Conservation (phyloP, 441 rosid genomes). For the Populus hybrid region DNA sequence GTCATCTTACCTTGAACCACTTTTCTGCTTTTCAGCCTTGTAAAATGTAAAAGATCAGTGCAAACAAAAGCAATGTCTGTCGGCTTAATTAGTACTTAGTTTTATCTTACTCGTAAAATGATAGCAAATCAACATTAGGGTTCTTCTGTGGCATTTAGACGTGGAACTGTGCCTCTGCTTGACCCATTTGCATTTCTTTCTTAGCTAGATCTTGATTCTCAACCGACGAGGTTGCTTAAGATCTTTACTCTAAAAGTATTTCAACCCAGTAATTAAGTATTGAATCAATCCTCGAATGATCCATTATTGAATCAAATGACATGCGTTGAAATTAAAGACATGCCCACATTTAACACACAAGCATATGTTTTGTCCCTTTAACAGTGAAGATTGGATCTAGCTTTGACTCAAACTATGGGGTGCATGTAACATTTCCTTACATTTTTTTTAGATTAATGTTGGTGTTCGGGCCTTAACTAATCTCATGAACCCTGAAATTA, state of each 20-base stretch:
- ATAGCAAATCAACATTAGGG: not conserved
- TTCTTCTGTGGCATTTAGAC: not conserved
- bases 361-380: not conserved
- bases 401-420: not conserved
- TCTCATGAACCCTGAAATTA: too few relatives aligned
- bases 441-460: too few relatives aligned
- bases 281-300: too few relatives aligned
- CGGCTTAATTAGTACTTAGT: not conserved
- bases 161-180: not conserved
- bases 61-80: not conserved
- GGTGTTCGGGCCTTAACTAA: too few relatives aligned
- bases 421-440: too few relatives aligned
- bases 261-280: not conserved
- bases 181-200: not conserved
- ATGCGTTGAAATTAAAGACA: not conserved
- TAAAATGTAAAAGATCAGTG: not conserved
- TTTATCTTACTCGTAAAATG: not conserved
- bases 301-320: not conserved
- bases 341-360: not conserved
- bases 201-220: not conserved
- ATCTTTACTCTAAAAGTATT: not conserved
- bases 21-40: not conserved
- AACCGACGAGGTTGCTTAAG: not conserved
- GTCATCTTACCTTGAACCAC: not conserved
- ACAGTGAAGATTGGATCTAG: not conserved